These are phyloP conservation scores for Gossypium gossypioides DNA, from an alignment of 441 rosid species.

Conservation along the genomic window DNA sequence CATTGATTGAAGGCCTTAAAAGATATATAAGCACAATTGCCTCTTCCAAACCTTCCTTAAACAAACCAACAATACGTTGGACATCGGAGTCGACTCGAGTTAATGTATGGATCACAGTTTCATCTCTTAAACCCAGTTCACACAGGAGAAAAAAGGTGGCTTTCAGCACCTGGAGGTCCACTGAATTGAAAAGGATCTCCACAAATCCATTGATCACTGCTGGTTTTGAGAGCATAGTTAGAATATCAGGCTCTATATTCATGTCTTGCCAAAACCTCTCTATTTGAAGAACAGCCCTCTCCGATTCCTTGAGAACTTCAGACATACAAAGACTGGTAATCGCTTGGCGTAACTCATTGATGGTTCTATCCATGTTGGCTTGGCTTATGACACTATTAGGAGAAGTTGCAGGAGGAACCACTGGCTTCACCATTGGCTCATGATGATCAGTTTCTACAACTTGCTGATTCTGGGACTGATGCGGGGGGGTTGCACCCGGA, in stretches of 20 bases:
- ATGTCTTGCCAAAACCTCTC: conserved; percentile 49
- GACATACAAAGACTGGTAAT: conserved; percentile 53
- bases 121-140: conserved; percentile 56
- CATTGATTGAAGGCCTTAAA: conserved; percentile 32
- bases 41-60: conserved; percentile 56
- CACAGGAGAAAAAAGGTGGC: conserved; percentile 50
- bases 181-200: conserved; percentile 59
- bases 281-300: conserved; percentile 52
- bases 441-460: conserved; percentile 11
- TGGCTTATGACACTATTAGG: conserved; percentile 46
- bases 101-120: conserved; percentile 47
- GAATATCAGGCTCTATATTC: conserved; percentile 31
- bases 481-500: conserved; percentile 20
- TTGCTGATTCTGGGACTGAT: conserved; percentile 18
- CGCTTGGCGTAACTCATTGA: conserved; percentile 38
- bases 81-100: conserved; percentile 59
- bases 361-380: conserved; percentile 37
- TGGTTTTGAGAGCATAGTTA: conserved; percentile 47
- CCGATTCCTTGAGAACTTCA: conserved; percentile 52
- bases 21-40: conserved; percentile 51
- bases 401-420: conserved; percentile 34
- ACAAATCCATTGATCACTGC: conserved; percentile 54
- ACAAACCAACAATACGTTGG: conserved; percentile 49
- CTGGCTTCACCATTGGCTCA: conserved; percentile 23
- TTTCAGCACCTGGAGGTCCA: conserved; percentile 34